These are phyloP conservation scores for Elasticomyces elasticus DNA, from an alignment of 495 filamentous ascomycete genomes.

Conservation along the genomic window DNA sequence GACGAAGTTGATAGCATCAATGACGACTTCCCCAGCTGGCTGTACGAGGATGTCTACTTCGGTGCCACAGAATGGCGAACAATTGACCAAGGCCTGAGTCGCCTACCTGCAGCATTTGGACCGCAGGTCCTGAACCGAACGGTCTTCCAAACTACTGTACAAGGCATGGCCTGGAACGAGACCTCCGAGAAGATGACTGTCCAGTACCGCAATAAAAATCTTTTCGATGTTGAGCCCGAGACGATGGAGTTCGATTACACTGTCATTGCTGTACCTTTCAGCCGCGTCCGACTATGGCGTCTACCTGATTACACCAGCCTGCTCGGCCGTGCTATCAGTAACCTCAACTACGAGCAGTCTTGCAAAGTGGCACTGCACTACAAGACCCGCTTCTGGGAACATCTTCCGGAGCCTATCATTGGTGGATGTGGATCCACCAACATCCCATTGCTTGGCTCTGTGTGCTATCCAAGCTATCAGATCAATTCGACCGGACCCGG, in stretches of 20 bases:
- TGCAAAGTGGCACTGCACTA: conserved; percentile 61
- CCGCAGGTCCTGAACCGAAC: conserved; percentile 47
- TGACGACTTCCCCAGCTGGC: conserved; percentile 24
- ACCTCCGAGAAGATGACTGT: conserved; percentile 14
- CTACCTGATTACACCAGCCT: conserved; percentile 39
- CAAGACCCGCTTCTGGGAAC: conserved; percentile 59
- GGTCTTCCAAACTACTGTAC: conserved; percentile 44
- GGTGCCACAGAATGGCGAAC: conserved; percentile 49
- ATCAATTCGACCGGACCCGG: conserved; percentile 53
- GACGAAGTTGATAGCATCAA: conserved; percentile 34
- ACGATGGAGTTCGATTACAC: conserved; percentile 52
- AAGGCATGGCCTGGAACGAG: conserved; percentile 37
- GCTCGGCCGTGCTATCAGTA: conserved; percentile 49
- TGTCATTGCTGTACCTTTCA: conserved; percentile 53
- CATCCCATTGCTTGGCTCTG: conserved; percentile 46
- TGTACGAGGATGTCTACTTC: conserved; percentile 50
- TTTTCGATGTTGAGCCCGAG: conserved; percentile 17
- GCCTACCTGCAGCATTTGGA: conserved; percentile 51
- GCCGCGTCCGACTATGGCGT: conserved; percentile 37
- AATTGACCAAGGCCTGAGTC: conserved; percentile 54
- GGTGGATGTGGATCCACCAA: conserved; percentile 52
- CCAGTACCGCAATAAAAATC: conserved; percentile 19
- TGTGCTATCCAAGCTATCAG: conserved; percentile 57
- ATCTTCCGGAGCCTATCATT: conserved; percentile 48
- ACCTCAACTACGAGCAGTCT: conserved; percentile 45